Evolutionary conservation across 495 filamentous ascomycete species (phyloP), one percentile per base, ranked within the genome.

Genomic region (Rostrohypoxylon terebratum): DNA sequence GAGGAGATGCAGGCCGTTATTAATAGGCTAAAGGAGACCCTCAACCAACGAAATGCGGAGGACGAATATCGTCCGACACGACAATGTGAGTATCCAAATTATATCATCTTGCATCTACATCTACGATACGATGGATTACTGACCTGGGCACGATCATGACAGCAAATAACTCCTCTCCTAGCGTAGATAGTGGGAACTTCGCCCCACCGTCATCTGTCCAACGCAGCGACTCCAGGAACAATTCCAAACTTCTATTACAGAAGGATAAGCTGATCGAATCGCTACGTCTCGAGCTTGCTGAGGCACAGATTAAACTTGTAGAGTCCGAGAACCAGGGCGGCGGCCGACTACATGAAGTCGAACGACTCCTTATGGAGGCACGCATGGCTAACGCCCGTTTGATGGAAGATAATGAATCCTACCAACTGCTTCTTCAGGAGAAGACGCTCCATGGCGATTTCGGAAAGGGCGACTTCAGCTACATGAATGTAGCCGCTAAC

Each of bases 331-430:
- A 97, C 78, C 88, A 90, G 77, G 95, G 94, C 34, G 95, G 94
- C 16, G 92, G 92, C 33, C 88, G 91, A 8, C 82, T 97, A 73
- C 91, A 91, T 45, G 93, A 97, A 75, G 85, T 99, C 33, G 96
- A 99, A 82, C 92, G 90, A 69, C 87, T 90, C 63, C 87, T 98
- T 44, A 87, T 97, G 73, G 96, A 98, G 68, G 91, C 93, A 28
- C 92, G 93, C 23, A 94, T 98, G 90, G 91, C 93, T 51, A 98
- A 98, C 74, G 95, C 96, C 36, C 89, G 94, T 38, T 80, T 99
- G 60, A 96, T 97, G 93, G 96, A 99, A 81, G 96, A 99, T 79
- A 98, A 98, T 74, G 96, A 99, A 78, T 97, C 93, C 78, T 99
- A 96, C 77, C 96, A 99, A 77, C 87, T 99, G 18, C 89, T 99